Base-by-base conservation (phyloP, 169 alveolate genomes). In the Theileria orientalis region DNA sequence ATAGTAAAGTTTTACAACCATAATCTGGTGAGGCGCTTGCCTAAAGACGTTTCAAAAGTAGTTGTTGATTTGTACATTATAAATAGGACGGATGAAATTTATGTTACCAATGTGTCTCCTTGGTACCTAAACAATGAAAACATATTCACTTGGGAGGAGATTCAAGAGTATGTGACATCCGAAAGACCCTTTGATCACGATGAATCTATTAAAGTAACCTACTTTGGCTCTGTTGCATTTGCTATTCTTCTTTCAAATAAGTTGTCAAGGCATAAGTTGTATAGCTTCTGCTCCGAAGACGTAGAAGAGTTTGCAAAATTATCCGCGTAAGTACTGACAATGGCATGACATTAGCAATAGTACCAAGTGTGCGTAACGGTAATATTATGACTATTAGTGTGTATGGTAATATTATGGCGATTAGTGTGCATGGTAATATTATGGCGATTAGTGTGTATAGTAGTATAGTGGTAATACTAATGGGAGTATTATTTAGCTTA, bases 201-300 rank as follows among this genome's bases (percentile, higher is more conserved):
- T 44, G 40, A 44, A 25, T 35, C 57, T 33, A 14, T 44, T 3
- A 40, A 62, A 62, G 54, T 62, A 2, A 44, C 30, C 52, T 42
- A 42, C 72, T 21, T 16, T 11, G 72, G 40, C 16, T n/a, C 27
- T 5, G 35, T 62, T 16, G 72, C 72, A 3, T 35, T 62, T 25
- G 72, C 35, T 0, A 44, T 62, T 27, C 44, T 62, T 29, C 19
- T 35, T 25, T 62, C 72, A 16, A 44, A 62, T 5, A 62, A 62
- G 44, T 40, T 42, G 21, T 62, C 72, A 21, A 62, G 57, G 56
- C 72, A 62, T 11, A 56, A 30, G 7, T 9, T 62, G 27, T 62
- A 62, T 33, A 62, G 57, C 37, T 44, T 62, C 52, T 44, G 57
- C 37, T 44, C 72, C 19, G 57, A 62, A 33, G 72, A 62, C n/a